A percentile compares a stretch with the other conserved stretches of the same genome.
phyloP scores from a whole-genome alignment of 441 rosid genomes.

The Pelargonium citronellum region DNA sequence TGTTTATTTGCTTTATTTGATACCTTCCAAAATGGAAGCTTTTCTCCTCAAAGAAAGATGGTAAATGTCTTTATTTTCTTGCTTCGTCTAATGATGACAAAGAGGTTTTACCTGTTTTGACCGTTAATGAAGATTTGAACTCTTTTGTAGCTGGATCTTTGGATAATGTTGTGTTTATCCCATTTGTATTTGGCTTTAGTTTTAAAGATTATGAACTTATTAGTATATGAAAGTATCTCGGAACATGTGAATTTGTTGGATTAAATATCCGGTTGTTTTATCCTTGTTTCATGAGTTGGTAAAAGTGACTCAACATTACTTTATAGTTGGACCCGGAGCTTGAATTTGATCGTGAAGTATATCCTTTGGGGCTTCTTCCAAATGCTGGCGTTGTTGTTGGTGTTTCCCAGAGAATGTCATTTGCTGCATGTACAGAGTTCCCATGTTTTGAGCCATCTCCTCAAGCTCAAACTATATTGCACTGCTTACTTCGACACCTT shows the following conservation, averaged over 20 bases:
- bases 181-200: background rate
- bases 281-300: background rate
- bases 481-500: conserved; percentile 91
- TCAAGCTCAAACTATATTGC: conserved; percentile 95
- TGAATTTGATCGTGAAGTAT: conserved; percentile 95
- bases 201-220: background rate
- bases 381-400: conserved; percentile 96
- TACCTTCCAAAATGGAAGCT: conserved; percentile 6
- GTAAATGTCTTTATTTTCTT: background rate
- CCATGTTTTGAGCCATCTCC: conserved; percentile 98
- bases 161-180: background rate
- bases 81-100: background rate
- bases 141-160: conserved; percentile 3
- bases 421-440: conserved; percentile 90
- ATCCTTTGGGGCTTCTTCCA: conserved; percentile 96
- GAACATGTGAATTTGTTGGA: background rate
- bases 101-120: conserved; percentile 12
- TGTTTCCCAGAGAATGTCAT: conserved; percentile 92
- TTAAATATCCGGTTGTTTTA: background rate
- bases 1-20: background rate
- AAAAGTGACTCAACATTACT: conserved; percentile 27
- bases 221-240: background rate
- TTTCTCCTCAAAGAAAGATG: too few species aligned
- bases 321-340: conserved; percentile 94
- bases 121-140: conserved; percentile 14